Conservation (phyloP, 2,329 filamentous ascomycete species). For the Fusarium papillatum region DNA sequence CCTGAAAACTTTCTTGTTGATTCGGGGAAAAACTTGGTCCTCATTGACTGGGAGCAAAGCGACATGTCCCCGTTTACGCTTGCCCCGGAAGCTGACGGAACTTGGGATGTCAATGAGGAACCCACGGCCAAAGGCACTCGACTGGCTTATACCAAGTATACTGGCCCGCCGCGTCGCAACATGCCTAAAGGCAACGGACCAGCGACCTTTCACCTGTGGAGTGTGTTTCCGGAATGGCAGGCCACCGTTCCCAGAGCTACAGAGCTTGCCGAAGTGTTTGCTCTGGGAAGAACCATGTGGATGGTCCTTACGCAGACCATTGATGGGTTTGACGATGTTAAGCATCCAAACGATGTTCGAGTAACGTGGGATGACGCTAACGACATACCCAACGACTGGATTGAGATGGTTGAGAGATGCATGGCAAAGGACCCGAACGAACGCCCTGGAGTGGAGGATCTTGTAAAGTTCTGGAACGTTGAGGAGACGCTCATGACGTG, state of each 20-base stretch:
- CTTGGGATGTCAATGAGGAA: background rate
- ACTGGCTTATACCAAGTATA: background rate
- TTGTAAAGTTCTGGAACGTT: background rate
- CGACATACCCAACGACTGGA: background rate
- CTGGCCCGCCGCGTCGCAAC: background rate
- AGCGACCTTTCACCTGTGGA: background rate
- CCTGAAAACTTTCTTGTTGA: background rate
- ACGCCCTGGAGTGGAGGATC: background rate
- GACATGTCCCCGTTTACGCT: background rate
- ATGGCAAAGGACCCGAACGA: conserved; percentile 2
- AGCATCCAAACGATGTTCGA: background rate
- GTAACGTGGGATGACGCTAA: background rate
- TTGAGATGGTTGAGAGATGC: background rate
- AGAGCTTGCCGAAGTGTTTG: background rate
- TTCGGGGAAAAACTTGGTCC: background rate
- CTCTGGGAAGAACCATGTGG: conserved; percentile 4
- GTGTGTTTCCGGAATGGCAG: background rate
- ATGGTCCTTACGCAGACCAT: background rate
- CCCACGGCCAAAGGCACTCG: background rate
- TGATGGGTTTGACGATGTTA: background rate
- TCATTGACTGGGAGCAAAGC: background rate
- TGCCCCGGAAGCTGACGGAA: background rate
- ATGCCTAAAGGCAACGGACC: background rate
- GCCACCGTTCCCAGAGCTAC: background rate
- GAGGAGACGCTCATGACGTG: background rate